Base-by-base conservation (phyloP, 306 rosid genomes). In the Vigna nakashimae region DNA sequence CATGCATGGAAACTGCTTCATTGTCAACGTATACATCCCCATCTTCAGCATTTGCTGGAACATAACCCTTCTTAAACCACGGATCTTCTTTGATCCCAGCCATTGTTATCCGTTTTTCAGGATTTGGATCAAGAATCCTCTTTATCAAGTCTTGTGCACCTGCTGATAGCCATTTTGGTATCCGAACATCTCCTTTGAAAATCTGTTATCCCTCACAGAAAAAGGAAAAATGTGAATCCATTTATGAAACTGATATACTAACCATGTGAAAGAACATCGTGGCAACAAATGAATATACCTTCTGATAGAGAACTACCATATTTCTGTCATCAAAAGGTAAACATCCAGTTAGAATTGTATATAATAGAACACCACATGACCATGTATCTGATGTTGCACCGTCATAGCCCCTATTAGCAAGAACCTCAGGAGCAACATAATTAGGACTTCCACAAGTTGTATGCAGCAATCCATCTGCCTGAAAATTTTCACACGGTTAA, bases 381-480 rank as follows among this genome's bases (percentile, higher is more conserved):
- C 99, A 95, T 59, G 82, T 72, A 81, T 95, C 99, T 16, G 99
- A 87, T 87, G 93, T 79, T 43, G 93, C 92, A 58, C 98, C 99
- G 7, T 92, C 83, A 65, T 95, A 95, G 16, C 99, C 99, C 73
- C 84, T 87, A 65, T 95, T 91, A 46, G 89, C 89, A 42, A 95
- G 87, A 82, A 95, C 73, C 89, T 95, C 99, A 1, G 99, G 99
- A 36, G 99, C 99, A 56, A 95, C 99, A 79, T 95, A 95, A 77
- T 95, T 92, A 26, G 99, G 98, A 79, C 98, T 95, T 89, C 99
- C 99, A 83, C 99, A 95, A 13, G 98, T 95, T 57, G 99, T 95
- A 70, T 95, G 99, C 76, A 95, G 86, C 85, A 95, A 78, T 14
- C 99, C 99, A 74, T 95, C 99, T 34, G 42, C 92, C 97, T 92